A percentile compares a stretch with the other conserved stretches of the same genome.
Conservation (phyloP, 2,329 filamentous ascomycete genomes). For the Monosporascus sp. region DNA sequence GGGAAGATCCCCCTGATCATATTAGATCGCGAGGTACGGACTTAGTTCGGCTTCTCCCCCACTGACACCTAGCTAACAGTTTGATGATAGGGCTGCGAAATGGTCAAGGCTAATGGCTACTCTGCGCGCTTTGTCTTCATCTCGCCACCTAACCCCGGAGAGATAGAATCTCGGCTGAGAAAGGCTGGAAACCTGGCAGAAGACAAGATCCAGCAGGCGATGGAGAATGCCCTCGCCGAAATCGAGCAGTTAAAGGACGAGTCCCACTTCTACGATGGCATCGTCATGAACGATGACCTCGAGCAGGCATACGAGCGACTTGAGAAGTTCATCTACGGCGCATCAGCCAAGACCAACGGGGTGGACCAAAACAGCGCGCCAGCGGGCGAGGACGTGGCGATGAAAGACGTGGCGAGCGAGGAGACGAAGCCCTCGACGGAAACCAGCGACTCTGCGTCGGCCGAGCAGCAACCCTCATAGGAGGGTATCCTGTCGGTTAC, state of each 20-base stretch:
- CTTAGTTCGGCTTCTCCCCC: background rate
- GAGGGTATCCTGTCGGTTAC: too few species aligned
- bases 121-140: slow-evolving; percentile 51
- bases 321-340: slow-evolving; percentile 43
- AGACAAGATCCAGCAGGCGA: slow-evolving; percentile 39
- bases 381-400: slow-evolving; percentile 12
- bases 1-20: slow-evolving; percentile 57
- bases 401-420: slow-evolving; percentile 12
- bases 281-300: slow-evolving; percentile 46
- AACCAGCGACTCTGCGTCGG: background rate
- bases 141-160: slow-evolving; percentile 34
- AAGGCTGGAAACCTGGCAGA: slow-evolving; percentile 37
- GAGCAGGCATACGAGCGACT: slow-evolving; percentile 44
- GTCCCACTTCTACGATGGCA: slow-evolving; percentile 42
- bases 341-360: slow-evolving; percentile 11
- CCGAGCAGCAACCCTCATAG: background rate
- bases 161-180: slow-evolving; percentile 36
- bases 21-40: slow-evolving; percentile 47
- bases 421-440: slow-evolving; percentile 1
- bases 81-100: slow-evolving; percentile 43
- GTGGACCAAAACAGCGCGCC: slow-evolving; percentile 11
- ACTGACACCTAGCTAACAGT: background rate
- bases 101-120: slow-evolving; percentile 53
- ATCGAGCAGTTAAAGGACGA: slow-evolving; percentile 39
- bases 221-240: slow-evolving; percentile 35